A percentile compares a stretch with the other conserved stretches of the same genome.
phyloP scores from a whole-genome alignment of 257 asterid genomes.

The Cynanchum wilfordii region DNA sequence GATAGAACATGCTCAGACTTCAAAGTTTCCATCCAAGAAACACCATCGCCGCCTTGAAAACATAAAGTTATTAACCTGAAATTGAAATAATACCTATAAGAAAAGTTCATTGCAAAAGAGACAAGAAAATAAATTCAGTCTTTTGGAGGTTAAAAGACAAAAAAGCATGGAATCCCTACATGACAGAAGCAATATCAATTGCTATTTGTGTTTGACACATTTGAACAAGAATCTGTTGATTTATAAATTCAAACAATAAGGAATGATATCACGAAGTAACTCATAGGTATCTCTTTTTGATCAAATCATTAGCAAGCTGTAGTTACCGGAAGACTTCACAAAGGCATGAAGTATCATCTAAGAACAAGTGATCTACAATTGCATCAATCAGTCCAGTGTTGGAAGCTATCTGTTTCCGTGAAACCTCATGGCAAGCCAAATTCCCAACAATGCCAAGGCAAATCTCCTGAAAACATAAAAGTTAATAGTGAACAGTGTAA shows the following conservation, averaged over 20 bases:
- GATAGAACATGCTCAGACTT: slow-evolving; percentile 52
- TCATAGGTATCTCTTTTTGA: neutral
- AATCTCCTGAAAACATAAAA: slow-evolving; percentile 61
- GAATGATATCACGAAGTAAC: neutral
- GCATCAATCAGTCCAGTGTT: slow-evolving; percentile 56
- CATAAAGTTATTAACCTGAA: slow-evolving; percentile 68
- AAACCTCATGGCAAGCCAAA: slow-evolving; percentile 82
- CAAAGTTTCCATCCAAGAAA: slow-evolving; percentile 64
- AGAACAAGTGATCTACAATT: slow-evolving; percentile 62
- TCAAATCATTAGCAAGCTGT: slow-evolving; percentile 4
- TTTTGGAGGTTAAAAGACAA: neutral
- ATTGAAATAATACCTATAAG: slow-evolving; percentile 22
- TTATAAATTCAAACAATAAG: neutral
- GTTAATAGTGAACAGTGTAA: neutral
- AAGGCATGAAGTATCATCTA: slow-evolving; percentile 80
- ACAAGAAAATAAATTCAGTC: neutral
- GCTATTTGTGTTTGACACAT: neutral
- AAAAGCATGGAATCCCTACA: neutral
- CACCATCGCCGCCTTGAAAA: slow-evolving; percentile 64
- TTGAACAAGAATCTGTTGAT: neutral
- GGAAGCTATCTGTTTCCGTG: slow-evolving; percentile 47
- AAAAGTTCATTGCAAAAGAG: slow-evolving; percentile 19
- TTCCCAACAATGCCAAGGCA: slow-evolving; percentile 89
- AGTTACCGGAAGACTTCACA: slow-evolving; percentile 77
- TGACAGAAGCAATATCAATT: neutral